Percentiles rank a stretch among this genome's conserved stretches.
Evolutionary conservation across 305 asterid genomes (phyloP).

Genomic region (Stenogyne calaminthoides): DNA sequence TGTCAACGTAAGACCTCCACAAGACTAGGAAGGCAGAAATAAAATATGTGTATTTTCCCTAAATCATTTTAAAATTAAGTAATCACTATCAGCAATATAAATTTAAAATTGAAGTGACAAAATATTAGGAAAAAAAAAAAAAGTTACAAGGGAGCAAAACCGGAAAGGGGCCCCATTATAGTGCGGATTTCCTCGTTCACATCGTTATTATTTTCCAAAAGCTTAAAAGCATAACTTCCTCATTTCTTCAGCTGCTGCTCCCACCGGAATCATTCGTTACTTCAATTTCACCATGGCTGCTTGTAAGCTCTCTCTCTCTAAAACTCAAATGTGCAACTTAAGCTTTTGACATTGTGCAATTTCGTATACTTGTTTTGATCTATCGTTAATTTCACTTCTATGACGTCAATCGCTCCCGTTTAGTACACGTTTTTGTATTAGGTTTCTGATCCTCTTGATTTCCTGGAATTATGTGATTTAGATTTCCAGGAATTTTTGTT

Average conservation of each 20-base stretch:
- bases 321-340: background rate
- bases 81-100: background rate
- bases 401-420: background rate
- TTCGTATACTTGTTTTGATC: background rate
- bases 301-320: slow-evolving; percentile 16
- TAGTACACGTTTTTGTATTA: background rate
- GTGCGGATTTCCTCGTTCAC: background rate
- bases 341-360: background rate
- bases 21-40: background rate
- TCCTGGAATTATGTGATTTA: background rate
- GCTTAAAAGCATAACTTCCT: background rate
- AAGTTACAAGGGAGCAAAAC: background rate
- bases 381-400: background rate
- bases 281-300: slow-evolving; percentile 20
- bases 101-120: background rate
- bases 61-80: background rate
- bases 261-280: background rate
- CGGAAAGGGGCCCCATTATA: background rate
- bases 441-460: slow-evolving; percentile 1
- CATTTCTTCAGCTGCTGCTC: slow-evolving; percentile 5
- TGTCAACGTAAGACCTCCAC: too few species aligned
- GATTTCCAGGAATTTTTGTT: background rate
- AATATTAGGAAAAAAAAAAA: background rate
- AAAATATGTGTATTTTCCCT: background rate
- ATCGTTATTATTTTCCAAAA: background rate